Evolutionary conservation across 208 protist species (phyloP).

Genomic region (Trypanosoma scelopori): DNA sequence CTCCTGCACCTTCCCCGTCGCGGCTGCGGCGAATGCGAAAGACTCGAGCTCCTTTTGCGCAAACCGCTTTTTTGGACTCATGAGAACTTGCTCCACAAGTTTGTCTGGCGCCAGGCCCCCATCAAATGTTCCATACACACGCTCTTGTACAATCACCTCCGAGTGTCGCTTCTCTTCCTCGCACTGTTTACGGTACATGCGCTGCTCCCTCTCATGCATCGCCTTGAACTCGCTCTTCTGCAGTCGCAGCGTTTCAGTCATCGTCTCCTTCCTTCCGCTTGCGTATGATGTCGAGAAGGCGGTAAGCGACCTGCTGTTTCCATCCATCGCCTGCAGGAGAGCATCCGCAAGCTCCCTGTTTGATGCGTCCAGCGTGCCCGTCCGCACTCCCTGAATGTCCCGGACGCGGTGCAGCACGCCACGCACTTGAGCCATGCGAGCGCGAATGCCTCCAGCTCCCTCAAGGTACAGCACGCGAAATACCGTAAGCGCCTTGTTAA

Average conservation of each 20-base stretch:
- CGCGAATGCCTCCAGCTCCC: conserved; percentile 20
- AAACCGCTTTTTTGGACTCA: conserved; percentile 28
- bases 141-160: conserved; percentile 6
- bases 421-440: background rate
- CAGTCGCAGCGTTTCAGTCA: background rate
- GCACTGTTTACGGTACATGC: conserved; percentile 14
- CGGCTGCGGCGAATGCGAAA: conserved; percentile 19
- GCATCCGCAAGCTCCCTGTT: conserved; percentile 18
- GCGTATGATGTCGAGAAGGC: background rate
- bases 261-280: background rate
- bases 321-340: conserved; percentile 20
- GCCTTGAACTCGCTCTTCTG: conserved; percentile 31
- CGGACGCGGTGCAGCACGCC: conserved; percentile 8
- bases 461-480: conserved; percentile 23
- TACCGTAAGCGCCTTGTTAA: conserved; percentile 17
- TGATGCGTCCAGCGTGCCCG: conserved; percentile 4
- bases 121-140: conserved; percentile 19
- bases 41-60: conserved; percentile 22
- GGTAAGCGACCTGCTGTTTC: conserved; percentile 14
- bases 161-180: conserved; percentile 19
- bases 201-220: conserved; percentile 28
- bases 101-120: conserved; percentile 10
- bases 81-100: conserved; percentile 24
- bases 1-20: conserved; percentile 4
- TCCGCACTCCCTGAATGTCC: background rate